Conservation (phyloP, 768 basidiomycete genomes). For the Suillus subalutaceus region DNA sequence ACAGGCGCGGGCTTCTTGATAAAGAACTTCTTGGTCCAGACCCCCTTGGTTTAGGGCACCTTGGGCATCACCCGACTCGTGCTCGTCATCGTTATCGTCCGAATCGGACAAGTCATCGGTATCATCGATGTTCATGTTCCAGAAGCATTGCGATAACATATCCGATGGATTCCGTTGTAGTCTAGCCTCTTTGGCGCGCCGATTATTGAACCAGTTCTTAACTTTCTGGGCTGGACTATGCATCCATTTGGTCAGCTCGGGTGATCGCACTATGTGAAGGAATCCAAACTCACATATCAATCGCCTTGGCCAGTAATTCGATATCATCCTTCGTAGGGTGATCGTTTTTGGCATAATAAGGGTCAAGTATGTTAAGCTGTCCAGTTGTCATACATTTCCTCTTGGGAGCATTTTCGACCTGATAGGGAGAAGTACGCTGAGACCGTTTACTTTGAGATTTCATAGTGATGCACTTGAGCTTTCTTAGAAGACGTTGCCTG, state of each 20-base stretch:
- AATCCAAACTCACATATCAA: neutral
- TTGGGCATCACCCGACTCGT: no score
- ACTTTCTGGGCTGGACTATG: neutral
- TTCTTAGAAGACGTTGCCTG: neutral
- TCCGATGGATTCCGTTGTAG: neutral
- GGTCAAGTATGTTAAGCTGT: constrained; percentile 2
- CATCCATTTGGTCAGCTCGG: neutral
- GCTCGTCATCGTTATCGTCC: no score
- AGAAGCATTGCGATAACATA: neutral
- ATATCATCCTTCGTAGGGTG: neutral
- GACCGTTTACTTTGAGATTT: neutral
- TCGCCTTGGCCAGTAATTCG: neutral
- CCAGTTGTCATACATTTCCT: constrained; percentile 2
- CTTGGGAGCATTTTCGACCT: neutral
- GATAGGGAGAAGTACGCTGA: neutral
- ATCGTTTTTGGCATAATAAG: neutral
- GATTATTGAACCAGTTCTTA: constrained; percentile 10
- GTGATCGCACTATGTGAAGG: no score
- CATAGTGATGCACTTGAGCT: neutral
- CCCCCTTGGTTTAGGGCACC: no score
- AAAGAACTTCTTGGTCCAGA: neutral
- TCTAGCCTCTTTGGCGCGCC: neutral
- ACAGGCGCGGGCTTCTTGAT: constrained; percentile 1
- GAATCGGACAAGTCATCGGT: no score
- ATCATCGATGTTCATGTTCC: no score